Conservation (phyloP, 176 grass and related monocot species). For the Raddia guianensis region DNA sequence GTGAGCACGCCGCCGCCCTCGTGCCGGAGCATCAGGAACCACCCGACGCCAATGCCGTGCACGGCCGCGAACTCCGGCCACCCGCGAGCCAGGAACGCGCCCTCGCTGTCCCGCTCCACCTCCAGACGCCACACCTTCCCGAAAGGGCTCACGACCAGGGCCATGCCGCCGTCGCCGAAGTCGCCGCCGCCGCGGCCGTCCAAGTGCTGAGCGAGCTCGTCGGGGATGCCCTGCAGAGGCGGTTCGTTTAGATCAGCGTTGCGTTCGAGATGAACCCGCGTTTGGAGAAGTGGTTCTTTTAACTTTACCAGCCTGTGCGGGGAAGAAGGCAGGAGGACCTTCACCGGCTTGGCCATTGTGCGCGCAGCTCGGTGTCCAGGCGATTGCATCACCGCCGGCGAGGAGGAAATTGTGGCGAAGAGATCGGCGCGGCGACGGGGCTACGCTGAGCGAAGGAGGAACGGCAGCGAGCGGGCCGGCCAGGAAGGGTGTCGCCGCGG, state of each 20-base stretch:
- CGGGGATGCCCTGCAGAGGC: too few relatives aligned
- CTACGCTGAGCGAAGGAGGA: too few relatives aligned
- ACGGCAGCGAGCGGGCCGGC: too few relatives aligned
- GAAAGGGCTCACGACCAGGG: constrained; percentile 29
- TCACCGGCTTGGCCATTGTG: background rate
- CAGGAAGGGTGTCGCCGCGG: too few relatives aligned
- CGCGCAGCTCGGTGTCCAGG: background rate
- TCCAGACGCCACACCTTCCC: constrained; percentile 40
- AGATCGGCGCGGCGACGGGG: too few relatives aligned
- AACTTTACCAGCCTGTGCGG: background rate
- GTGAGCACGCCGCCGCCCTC: constrained; percentile 20
- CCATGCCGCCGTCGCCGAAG: background rate
- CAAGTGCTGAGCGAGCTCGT: background rate
- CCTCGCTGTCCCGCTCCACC: constrained; percentile 31
- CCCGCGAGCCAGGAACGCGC: constrained; percentile 36
- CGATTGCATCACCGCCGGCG: background rate
- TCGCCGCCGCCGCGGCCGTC: background rate
- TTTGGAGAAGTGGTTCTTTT: too few relatives aligned
- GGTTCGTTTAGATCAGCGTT: too few relatives aligned
- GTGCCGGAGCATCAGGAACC: constrained; percentile 44
- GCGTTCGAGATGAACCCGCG: too few relatives aligned
- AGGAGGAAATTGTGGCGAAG: too few relatives aligned
- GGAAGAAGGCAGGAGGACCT: background rate
- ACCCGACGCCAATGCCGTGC: constrained; percentile 31
- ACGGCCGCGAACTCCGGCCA: constrained; percentile 43